These are phyloP conservation scores for Rhizopus stolonifer DNA, from an alignment of 371 early-diverging fungal genomes.

Conservation along the genomic window DNA sequence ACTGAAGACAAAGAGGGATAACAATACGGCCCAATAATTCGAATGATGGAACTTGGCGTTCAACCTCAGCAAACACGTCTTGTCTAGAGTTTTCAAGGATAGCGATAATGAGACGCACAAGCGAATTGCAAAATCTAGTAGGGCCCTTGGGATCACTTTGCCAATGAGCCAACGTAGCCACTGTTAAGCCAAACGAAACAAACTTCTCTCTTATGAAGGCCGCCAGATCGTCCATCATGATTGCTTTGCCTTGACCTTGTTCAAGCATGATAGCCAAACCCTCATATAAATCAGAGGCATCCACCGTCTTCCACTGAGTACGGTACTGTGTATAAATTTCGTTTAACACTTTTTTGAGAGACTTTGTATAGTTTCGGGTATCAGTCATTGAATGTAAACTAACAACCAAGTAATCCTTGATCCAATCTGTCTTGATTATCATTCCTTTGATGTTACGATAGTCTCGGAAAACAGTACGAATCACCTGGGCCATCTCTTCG, in stretches of 20 bases:
- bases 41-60: conserved; percentile 41
- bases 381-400: conserved; percentile 36
- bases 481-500: conserved; percentile 54
- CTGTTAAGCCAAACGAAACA: conserved; percentile 44
- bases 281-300: conserved; percentile 53
- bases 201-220: conserved; percentile 48
- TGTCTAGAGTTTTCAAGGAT: conserved; percentile 54
- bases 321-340: conserved; percentile 46
- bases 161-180: conserved; percentile 49
- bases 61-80: conserved; percentile 54
- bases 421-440: conserved; percentile 53
- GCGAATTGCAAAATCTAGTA: conserved; percentile 45
- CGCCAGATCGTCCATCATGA: conserved; percentile 45
- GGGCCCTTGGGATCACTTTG: conserved; percentile 25
- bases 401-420: conserved; percentile 52
- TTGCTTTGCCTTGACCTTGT: conserved; percentile 42
- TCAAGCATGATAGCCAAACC: conserved; percentile 48
- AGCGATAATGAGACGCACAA: conserved; percentile 58
- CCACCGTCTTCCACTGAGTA: conserved; percentile 52
- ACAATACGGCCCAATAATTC: conserved; percentile 50
- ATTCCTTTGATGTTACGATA: conserved; percentile 44
- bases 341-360: conserved; percentile 42
- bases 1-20: conserved; percentile 56
- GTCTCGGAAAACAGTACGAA: conserved; percentile 54
- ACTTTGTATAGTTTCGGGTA: conserved; percentile 38